Base-by-base conservation (phyloP, 352 stramenopile genomes). In the Phytophthora idaei region DNA sequence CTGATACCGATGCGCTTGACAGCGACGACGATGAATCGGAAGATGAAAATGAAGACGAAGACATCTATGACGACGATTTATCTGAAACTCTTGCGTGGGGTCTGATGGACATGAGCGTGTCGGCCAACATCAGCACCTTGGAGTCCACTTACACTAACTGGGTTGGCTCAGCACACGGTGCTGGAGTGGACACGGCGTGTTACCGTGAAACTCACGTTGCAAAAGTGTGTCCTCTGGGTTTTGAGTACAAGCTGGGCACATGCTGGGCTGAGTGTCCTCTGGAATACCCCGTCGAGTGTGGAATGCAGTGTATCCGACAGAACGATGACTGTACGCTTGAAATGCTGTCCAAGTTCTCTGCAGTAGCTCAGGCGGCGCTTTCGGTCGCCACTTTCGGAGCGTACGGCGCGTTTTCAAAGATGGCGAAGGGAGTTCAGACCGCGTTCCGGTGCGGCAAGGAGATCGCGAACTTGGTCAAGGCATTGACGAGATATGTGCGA, bases 251-350 rank as follows among this genome's bases (percentile, higher is more conserved):
- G 14, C 37, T 60, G 17, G 69, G 34, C 4, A 75, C 57, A 34
- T 80, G 72, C 59, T 80, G 72, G 72, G 68, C 69, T 2, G 41
- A 78, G 42, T 81, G 73, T 32, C 73, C 73, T 3, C 45, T 81
- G 12, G 37, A 69, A 12, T 81, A 78, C 27, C 73, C 73, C 2
- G 70, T 81, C 1, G 48, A 67, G 27, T 81, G 70, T 44, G 73
- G 66, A 47, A 69, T 76, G 61, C 66, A 81, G 44, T 81, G 73
- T 5, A 69, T 81, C 48, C 60, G 70, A 2, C 73, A 81, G 21
- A 81, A 76, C 21, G 64, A 67, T 11, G 61, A 81, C 53, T 81
- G 73, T n/a, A 57, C 53, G 14, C 51, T 67, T 36, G 70, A 63
- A 55, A 51, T 81, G 9, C 32, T 77, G n/a, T 64, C 45, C 36